Evolutionary conservation across 2,329 filamentous ascomycete genomes (phyloP).

Genomic region (Xylariaceae sp.): DNA sequence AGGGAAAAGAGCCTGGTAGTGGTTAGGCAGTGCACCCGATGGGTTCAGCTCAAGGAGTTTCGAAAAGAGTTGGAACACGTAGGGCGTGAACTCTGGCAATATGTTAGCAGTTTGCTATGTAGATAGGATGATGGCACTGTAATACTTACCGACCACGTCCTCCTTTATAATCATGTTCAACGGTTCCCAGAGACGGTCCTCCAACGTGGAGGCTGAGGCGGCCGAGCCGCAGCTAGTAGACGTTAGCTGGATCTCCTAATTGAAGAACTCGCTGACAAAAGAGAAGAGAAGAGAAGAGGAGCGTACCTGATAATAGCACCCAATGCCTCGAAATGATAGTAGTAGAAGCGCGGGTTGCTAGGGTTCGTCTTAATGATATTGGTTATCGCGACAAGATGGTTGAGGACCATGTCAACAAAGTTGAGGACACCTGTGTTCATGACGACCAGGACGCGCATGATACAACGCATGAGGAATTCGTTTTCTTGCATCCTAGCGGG

Average conservation of each 20-base stretch:
- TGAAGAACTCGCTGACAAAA: too few relatives aligned
- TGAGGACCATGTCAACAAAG: conserved; percentile 71
- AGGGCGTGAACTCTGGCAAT: conserved; percentile 78
- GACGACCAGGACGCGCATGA: conserved; percentile 95
- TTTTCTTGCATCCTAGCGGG: conserved; percentile 97
- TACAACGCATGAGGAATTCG: conserved; percentile 96
- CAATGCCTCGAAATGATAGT: conserved; percentile 94
- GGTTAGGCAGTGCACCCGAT: conserved; percentile 67
- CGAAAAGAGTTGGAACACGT: conserved; percentile 92
- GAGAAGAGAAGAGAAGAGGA: not conserved
- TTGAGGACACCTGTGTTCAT: conserved; percentile 75
- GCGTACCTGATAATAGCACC: conserved; percentile 72
- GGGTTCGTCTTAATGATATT: conserved; percentile 90
- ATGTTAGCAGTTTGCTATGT: conserved; percentile 30
- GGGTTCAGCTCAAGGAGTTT: conserved; percentile 85
- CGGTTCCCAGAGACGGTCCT: conserved; percentile 74
- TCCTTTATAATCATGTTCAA: conserved; percentile 76
- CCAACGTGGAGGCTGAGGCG: conserved; percentile 65
- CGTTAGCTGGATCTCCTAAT: not conserved
- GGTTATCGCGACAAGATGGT: conserved; percentile 82
- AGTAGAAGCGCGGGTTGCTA: conserved; percentile 96
- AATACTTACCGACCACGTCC: conserved; percentile 65
- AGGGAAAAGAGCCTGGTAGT: conserved; percentile 72
- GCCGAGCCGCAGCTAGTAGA: conserved; percentile 55
- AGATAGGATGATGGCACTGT: not conserved